Evolutionary conservation across 768 basidiomycete genomes (phyloP), one percentile per base, ranked within the genome.

Genomic region (Hirschioporus abietinus): DNA sequence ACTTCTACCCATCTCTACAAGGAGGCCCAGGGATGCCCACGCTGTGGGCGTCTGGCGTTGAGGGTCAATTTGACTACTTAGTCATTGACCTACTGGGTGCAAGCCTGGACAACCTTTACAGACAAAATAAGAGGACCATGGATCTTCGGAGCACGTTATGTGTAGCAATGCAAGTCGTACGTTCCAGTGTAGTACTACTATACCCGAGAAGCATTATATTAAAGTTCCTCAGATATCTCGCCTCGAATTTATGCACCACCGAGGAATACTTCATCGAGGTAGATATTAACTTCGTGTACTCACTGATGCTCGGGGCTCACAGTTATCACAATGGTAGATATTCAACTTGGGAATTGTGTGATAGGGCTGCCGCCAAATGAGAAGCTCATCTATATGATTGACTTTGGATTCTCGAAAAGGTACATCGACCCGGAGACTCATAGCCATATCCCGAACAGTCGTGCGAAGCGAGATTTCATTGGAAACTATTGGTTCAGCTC

Each of bases 401-500:
- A 93, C 74, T 92, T 93, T 73, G 91, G 91, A 17, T 93, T 93
- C 74, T 90, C 90, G 20, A 92, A 92, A 72, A 83, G 82, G 35
- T 93, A 90, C 69, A 86, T 92, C 68, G 89, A 93, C 75, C 82
- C 83, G 24, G 68, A 74, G 60, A 90, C 88, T 2, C 81, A 76
- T 58, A 82, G 83, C n/a, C 91, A 93, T 71, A 90, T 93, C 66
- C 85, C 86, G 20, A 88, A 92, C 66, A 87, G 86, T 70, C 86
- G 82, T 64, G 77, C 76, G 34, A 87, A 86, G 72, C 85, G 89
- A 58, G 88, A 91, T 71, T 92, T 93, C 69, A 86, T 92, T 64
- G 91, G 91, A 26, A 93, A 93, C 73, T 93, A 92, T 73, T 93
- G 90, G 89, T 93, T 93, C 73, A 87, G 85, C 61, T 89, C 91